phyloP scores from a whole-genome alignment of 345 rosid species.

The Abelmoschus esculentus region DNA sequence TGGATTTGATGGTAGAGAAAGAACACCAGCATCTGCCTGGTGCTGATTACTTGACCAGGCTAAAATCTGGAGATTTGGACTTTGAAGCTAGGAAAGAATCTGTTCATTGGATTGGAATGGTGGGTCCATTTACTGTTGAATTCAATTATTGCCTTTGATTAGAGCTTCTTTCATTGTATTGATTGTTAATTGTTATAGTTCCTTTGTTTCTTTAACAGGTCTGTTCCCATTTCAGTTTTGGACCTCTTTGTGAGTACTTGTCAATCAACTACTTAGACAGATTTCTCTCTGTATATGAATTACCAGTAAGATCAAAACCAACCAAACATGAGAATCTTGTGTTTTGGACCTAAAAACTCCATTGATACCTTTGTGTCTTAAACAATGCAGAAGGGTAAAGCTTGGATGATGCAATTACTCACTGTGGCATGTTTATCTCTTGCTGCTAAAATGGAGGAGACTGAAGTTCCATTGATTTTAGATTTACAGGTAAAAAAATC shows the following conservation, averaged over 20 bases:
- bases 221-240: constrained; percentile 57
- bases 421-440: constrained; percentile 71
- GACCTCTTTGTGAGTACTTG: constrained; percentile 52
- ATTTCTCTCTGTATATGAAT: constrained; percentile 54
- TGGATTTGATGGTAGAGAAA: constrained; percentile 45
- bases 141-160: too few relatives aligned
- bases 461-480: constrained; percentile 46
- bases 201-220: constrained; percentile 36
- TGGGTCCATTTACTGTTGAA: too few relatives aligned
- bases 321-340: neutral
- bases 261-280: constrained; percentile 67
- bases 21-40: constrained; percentile 48
- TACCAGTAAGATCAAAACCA: constrained; percentile 45
- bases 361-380: constrained; percentile 1
- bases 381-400: constrained; percentile 46
- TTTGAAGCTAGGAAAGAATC: constrained; percentile 42
- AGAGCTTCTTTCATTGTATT: neutral
- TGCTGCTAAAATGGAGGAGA: constrained; percentile 75
- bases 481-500: constrained; percentile 55
- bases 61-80: constrained; percentile 51
- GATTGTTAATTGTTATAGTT: neutral
- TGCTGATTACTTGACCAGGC: constrained; percentile 42
- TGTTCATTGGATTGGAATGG: constrained; percentile 59
- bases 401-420: constrained; percentile 61
- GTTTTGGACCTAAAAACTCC: neutral